Conservation (phyloP, 2,329 filamentous ascomycete genomes). For the Onygenales sp. region DNA sequence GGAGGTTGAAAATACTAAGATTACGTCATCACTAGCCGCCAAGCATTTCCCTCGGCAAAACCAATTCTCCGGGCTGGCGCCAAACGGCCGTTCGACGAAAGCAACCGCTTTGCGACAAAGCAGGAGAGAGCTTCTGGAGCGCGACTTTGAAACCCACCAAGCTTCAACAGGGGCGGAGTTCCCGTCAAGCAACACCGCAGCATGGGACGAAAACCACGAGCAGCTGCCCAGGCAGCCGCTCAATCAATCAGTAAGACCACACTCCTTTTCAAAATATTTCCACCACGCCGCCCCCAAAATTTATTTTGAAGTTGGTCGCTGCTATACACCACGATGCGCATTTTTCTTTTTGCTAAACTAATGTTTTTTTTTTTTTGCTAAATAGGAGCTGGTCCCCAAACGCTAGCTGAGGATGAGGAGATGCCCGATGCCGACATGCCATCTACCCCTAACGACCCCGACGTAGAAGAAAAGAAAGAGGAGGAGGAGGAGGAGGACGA, state of each 20-base stretch:
- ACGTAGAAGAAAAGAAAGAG: conserved; percentile 16
- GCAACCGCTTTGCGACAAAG: no score
- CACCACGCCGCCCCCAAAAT: not conserved
- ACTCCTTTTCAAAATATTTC: not conserved
- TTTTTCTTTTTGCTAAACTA: not conserved
- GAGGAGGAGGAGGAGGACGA: conserved; percentile 6
- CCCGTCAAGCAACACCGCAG: not conserved
- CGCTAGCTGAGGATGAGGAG: conserved; percentile 36
- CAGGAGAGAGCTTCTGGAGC: not conserved
- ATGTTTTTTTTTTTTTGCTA: not conserved
- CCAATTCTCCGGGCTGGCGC: no score
- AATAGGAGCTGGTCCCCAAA: conserved; percentile 33
- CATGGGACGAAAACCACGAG: conserved; percentile 38
- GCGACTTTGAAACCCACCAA: not conserved
- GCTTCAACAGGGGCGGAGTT: not conserved
- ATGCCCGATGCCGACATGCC: conserved; percentile 28
- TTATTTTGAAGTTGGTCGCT: not conserved
- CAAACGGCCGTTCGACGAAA: no score
- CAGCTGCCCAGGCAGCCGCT: conserved; percentile 39
- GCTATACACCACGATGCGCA: not conserved
- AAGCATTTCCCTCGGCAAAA: no score
- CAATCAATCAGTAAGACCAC: conserved; percentile 33
- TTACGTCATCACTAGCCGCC: no score
- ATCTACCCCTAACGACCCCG: conserved; percentile 25
- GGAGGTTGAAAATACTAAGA: no score